These are phyloP conservation scores for Aspergillus sp. DNA, from an alignment of 2,329 filamentous ascomycete species.

Conservation along the genomic window DNA sequence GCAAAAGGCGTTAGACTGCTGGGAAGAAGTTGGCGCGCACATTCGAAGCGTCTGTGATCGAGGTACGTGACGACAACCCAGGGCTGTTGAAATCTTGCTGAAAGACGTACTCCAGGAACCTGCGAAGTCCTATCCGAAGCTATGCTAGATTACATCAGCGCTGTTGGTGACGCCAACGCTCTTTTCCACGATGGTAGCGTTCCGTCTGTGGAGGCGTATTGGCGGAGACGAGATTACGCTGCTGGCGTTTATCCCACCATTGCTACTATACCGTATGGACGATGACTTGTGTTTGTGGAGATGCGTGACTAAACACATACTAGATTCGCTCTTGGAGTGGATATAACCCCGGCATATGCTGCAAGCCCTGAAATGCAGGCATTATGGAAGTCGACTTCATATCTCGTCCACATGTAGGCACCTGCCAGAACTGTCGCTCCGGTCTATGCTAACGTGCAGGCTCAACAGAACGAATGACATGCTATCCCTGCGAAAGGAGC, in stretches of 20 bases:
- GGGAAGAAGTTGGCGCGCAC: conserved; percentile 18
- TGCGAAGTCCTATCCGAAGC: neutral
- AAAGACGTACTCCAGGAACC: neutral
- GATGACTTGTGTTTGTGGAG: no score
- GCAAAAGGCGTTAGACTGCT: conserved; percentile 14
- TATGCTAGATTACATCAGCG: neutral
- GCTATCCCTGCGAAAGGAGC: conserved; percentile 18
- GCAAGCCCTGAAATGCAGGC: neutral
- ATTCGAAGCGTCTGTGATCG: conserved; percentile 7
- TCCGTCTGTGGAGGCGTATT: conserved; percentile 13
- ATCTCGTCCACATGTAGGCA: conserved; percentile 20
- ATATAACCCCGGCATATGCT: neutral
- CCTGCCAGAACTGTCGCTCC: neutral
- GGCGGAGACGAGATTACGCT: conserved; percentile 12
- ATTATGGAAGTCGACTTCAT: conserved; percentile 18
- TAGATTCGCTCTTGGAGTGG: conserved; percentile 11
- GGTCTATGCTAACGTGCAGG: neutral
- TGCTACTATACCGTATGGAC: conserved; percentile 17
- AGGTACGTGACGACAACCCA: neutral
- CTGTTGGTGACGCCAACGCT: neutral
- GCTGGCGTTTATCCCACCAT: conserved; percentile 19
- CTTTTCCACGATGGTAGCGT: neutral
- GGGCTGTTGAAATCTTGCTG: no score
- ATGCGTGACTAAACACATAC: neutral
- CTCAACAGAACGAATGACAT: conserved; percentile 19